These are phyloP conservation scores for Medicago arabica DNA, from an alignment of 306 rosid genomes.

Conservation along the genomic window DNA sequence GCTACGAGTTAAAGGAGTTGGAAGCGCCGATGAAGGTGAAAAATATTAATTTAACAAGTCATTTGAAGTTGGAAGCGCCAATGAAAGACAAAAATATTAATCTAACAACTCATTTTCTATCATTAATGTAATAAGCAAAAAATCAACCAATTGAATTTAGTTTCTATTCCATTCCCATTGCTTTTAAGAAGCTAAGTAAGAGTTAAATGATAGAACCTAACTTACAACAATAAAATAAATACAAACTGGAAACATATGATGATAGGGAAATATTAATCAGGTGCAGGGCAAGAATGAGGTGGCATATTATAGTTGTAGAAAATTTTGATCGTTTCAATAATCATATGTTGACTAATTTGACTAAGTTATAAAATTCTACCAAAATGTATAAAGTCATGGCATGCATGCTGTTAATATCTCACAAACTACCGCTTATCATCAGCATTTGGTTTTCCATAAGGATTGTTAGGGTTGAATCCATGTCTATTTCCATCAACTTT, in stretches of 20 bases:
- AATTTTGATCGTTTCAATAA: conserved; percentile 6
- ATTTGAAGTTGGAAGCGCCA: no score
- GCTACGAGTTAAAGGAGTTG: no score
- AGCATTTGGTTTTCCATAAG: conserved; percentile 62
- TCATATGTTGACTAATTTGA: conserved; percentile 11
- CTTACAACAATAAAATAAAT: not conserved
- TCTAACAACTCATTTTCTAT: no score
- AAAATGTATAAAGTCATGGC: conserved; percentile 36
- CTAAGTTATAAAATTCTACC: conserved; percentile 42
- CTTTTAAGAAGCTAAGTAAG: not conserved
- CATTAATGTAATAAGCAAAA: no score
- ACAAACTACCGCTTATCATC: conserved; percentile 65
- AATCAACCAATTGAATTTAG: no score
- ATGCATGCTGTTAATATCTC: conserved; percentile 48
- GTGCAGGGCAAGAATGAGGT: no score
- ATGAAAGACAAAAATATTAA: no score
- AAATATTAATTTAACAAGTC: no score
- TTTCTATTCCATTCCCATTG: no score
- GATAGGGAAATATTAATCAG: no score
- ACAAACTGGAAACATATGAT: conserved; percentile 11
- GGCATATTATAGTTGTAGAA: not conserved
- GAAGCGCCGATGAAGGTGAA: no score
- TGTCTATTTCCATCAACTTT: conserved; percentile 64
- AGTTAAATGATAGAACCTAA: conserved; percentile 6
- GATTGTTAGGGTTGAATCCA: conserved; percentile 66